Percentiles rank a stretch among this genome's conserved stretches.
Conservation (phyloP, 1,284 basidiomycete species). For the Trichosporon sp. region DNA sequence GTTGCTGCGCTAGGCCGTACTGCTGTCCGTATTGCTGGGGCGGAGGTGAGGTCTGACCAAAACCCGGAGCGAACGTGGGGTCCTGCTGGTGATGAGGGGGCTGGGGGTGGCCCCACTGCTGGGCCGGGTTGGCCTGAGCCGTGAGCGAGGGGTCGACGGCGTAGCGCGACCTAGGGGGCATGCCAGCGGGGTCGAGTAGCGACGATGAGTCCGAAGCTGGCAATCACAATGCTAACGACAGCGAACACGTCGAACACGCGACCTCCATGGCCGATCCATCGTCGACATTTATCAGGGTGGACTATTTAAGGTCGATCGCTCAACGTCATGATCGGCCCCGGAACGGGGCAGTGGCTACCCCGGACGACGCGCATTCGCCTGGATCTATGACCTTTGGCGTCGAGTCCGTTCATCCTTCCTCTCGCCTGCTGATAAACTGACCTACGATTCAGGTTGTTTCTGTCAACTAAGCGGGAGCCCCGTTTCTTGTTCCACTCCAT, state of each 20-base stretch:
- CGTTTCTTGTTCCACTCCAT: not conserved
- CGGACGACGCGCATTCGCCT: not conserved
- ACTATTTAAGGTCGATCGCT: not conserved
- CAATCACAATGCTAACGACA: not conserved
- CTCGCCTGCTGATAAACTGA: not conserved
- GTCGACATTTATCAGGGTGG: constrained; percentile 3
- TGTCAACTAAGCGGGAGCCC: not conserved
- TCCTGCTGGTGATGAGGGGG: constrained; percentile 27
- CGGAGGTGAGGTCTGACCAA: constrained; percentile 10
- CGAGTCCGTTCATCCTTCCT: not conserved
- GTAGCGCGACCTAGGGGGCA: constrained; percentile 45
- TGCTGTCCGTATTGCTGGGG: constrained; percentile 8
- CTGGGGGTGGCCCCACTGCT: constrained; percentile 19
- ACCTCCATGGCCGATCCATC: not conserved
- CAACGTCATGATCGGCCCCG: constrained; percentile 3
- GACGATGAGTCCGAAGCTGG: not conserved
- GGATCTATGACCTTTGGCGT: not conserved
- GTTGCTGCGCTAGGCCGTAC: constrained; percentile 10
- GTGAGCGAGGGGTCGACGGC: constrained; percentile 46
- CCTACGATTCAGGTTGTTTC: not conserved
- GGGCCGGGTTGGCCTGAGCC: constrained; percentile 18
- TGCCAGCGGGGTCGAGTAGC: constrained; percentile 11
- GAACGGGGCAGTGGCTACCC: not conserved
- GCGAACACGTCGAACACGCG: constrained; percentile 10
- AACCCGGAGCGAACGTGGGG: constrained; percentile 11